These are phyloP conservation scores for Kokia cookei DNA, from an alignment of 441 rosid genomes.

Conservation along the genomic window DNA sequence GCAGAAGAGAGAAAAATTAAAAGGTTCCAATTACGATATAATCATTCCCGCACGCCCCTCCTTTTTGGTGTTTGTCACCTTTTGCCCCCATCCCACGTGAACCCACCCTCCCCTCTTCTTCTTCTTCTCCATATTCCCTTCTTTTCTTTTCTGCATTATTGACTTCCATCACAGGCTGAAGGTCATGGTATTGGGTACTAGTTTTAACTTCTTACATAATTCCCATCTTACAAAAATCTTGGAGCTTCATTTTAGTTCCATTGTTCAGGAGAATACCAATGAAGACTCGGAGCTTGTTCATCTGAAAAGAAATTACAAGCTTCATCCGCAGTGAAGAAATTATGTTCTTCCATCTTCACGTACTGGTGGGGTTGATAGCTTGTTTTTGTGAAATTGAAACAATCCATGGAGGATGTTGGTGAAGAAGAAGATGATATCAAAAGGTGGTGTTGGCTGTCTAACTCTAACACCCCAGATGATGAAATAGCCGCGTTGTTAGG, in stretches of 20 bases:
- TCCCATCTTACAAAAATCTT: conserved; percentile 14
- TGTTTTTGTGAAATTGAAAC: conserved; percentile 32
- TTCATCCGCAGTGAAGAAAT: conserved; percentile 74
- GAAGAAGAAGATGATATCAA: conserved; percentile 4
- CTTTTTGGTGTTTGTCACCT: background rate
- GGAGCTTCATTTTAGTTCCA: conserved; percentile 41
- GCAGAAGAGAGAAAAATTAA: background rate
- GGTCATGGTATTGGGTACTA: background rate
- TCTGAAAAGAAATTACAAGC: conserved; percentile 76
- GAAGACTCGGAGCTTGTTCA: conserved; percentile 74
- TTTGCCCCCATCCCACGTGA: background rate
- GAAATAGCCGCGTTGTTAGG: conserved; percentile 44
- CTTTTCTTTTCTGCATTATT: background rate
- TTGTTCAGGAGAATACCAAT: conserved; percentile 67
- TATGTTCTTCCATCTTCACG: conserved; percentile 78
- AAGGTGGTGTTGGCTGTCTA: conserved; percentile 19
- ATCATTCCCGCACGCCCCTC: background rate
- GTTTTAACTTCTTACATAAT: background rate
- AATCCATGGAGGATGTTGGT: conserved; percentile 14
- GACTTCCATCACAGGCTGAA: background rate
- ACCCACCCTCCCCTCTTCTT: background rate
- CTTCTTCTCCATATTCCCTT: background rate
- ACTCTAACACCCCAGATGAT: conserved; percentile 30
- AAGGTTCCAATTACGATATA: background rate
- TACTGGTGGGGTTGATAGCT: conserved; percentile 32